Base-by-base conservation (phyloP, 768 basidiomycete species). In the Rhodotorula paludigena region DNA sequence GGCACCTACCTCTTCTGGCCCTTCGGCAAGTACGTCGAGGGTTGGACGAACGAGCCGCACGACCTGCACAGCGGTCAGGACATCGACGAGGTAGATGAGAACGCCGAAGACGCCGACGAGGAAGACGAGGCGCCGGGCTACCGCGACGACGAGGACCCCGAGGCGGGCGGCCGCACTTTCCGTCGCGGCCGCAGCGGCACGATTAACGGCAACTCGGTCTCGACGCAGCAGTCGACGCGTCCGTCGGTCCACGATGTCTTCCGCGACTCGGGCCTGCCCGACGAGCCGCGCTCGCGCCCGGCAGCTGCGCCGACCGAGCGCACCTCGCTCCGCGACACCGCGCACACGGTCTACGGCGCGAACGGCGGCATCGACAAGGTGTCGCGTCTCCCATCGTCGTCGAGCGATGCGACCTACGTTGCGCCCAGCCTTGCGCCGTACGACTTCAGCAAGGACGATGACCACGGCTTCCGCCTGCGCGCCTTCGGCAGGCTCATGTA, bases 1-100 rank as follows among this genome's bases (percentile, higher is more conserved):
- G 92, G 92, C 11, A 96, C 92, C 89, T 99, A 99, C 77, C 84
- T 97, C 60, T 85, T 85, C 30, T 98, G 96, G 96, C 96, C 96
- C 4, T 99, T 99, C 76, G 76, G 96, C 28, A 97, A 97, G 79
- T 99, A 98, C 77, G 90, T 99, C 55, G 92, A 97, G 78, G 90
- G 18, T 86, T 87, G 66, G 77, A 32, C 55, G 72, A 80, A 32
- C 79, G 83, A 42, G 77, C 81, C 45, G 66, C 75, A 76, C 33
- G 71, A 74, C n/a, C n/a, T n/a, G n/a, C n/a, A n/a, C n/a, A n/a
- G n/a, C n/a, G n/a, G n/a, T n/a, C n/a, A n/a, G n/a, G n/a, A n/a
- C 79, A 77, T 57, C 74, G 55, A 75, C 75, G 65, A 55, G 32
- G 42, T n/a, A 23, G 61, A 79, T 16, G 44, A 68, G 78, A 78